Base-by-base conservation (phyloP, 208 protist genomes). In the Leishmania turanica region DNA sequence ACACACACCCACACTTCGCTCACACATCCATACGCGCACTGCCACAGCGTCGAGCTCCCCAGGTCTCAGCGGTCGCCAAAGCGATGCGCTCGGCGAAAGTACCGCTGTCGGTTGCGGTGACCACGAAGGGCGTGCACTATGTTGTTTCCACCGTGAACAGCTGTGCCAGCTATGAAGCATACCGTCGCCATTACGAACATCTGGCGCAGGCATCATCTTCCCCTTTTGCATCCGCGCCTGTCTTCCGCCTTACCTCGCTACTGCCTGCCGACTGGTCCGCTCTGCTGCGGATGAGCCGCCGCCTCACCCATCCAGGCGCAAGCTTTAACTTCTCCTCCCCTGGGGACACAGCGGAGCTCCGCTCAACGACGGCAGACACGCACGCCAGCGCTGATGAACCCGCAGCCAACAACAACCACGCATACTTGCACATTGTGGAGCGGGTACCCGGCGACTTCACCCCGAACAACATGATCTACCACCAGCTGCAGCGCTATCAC, bases 391-490 rank as follows among this genome's bases (percentile, higher is more conserved):
- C 4, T 27, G 37, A 37, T 47, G 42, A 15, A 11, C 34, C 76
- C 31, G n/a, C 47, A n/a, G 34, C 72, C 21, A 58, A 72, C 3
- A 40, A 81, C 34, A 95, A 95, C 49, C 75, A 78, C n/a, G 84
- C 87, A 37, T 93, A 86, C 68, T 79, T 96, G 86, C 94, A 97
- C 88, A 81, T 96, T 53, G 91, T 97, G 54, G 84, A 95, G 82
- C 87, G 94, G 19, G 71, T 60, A 4, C 37, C 71, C 0, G 89
- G 81, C 13, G 94, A 97, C 87, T 96, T 95, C 84, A 87, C 86
- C 17, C 92, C 94, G 24, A 97, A 97, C 76, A 96, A 97, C 84
- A 87, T 93, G 82, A 85, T 97, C 62, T 97, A 97, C 74, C 87
- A 96, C 73, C 64, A 84, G 1, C 82, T 97, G 31, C 92, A 95